phyloP scores from a whole-genome alignment of 2,329 filamentous ascomycete species.

The Colletotrichum endophyticum region DNA sequence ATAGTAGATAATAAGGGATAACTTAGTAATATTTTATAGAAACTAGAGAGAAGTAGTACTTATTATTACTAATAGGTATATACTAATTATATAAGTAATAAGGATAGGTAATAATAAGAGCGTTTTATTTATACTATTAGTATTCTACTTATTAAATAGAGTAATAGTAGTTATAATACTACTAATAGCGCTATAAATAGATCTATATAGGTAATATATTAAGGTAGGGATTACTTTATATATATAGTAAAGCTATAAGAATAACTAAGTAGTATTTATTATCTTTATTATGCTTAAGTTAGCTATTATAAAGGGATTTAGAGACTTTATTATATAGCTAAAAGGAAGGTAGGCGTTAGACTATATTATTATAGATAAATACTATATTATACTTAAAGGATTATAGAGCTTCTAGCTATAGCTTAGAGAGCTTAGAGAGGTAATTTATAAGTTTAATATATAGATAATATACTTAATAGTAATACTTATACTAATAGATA shows the following conservation, averaged over 20 bases:
- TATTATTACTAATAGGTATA: slow-evolving; percentile 1
- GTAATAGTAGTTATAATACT: slow-evolving; percentile 12
- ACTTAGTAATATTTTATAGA: too few relatives aligned
- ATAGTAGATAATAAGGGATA: too few relatives aligned
- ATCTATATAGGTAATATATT: slow-evolving; percentile 1
- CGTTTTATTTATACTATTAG: slow-evolving; percentile 23
- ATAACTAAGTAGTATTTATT: background rate
- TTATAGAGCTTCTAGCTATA: background rate
- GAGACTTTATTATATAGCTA: background rate
- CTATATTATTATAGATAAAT: slow-evolving; percentile 12
- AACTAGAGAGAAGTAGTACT: too few relatives aligned
- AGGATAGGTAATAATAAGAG: slow-evolving; percentile 21
- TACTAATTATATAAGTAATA: slow-evolving; percentile 15
- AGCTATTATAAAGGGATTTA: background rate
- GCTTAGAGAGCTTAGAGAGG: background rate
- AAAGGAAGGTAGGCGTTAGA: background rate
- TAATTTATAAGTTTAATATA: background rate
- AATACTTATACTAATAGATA: background rate
- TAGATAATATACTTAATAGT: slow-evolving; percentile 13
- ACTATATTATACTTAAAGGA: background rate
- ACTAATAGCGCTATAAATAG: slow-evolving; percentile 6
- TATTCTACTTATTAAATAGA: slow-evolving; percentile 2
- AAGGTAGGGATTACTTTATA: background rate
- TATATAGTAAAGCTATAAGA: background rate
- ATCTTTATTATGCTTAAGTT: background rate